Evolutionary conservation across 495 filamentous ascomycete genomes (phyloP), one percentile per base, ranked within the genome.

Genomic region (Hyaloscypha finlandica): DNA sequence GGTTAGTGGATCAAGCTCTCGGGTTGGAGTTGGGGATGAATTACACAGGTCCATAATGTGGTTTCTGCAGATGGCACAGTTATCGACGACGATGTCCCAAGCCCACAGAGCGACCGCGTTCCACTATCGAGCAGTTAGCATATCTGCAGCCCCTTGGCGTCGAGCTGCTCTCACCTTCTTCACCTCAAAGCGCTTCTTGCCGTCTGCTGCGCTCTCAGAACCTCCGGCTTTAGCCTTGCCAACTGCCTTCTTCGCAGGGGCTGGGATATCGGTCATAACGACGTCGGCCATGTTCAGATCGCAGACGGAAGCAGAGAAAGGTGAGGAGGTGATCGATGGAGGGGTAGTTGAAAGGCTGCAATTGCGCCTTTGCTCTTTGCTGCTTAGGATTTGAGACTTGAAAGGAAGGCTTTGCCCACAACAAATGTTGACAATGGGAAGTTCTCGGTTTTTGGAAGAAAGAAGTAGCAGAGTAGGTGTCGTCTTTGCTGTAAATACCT

Each of bases 61-160:
- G 74, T 99, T 99, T 71, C 95, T 87, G 81, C 95, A 99, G 74
- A 99, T 99, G 66, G 95, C 95, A 77, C 95, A 99, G 83, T 99
- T 99, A 81, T 99, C 95, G 61, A 99, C 95, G 14, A 99, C 94
- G 61, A 99, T 99, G 78, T 99, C 95, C 95, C 95, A 99, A 2
- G 95, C 96, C 95, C 95, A 99, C 3, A 99, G 83, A 39, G 95
- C 92, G n/a, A 99, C 95, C 1, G 96, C 95, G 71, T 97, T 98
- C 95, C 95, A 99, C 94, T 98, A 72, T 45, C 32, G 6, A 11
- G 65, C 3, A 12, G 42, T 73, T 25, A 74, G 69, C n/a, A 45
- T n/a, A 14, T 48, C 4, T 8, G 16, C 9, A 31, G 25, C 30
- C 11, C 35, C 31, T 37, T 20, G 25, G 0, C 16, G 22, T 61